Evolutionary conservation across 495 filamentous ascomycete genomes (phyloP).

Genomic region (Tetracladium setigerum): DNA sequence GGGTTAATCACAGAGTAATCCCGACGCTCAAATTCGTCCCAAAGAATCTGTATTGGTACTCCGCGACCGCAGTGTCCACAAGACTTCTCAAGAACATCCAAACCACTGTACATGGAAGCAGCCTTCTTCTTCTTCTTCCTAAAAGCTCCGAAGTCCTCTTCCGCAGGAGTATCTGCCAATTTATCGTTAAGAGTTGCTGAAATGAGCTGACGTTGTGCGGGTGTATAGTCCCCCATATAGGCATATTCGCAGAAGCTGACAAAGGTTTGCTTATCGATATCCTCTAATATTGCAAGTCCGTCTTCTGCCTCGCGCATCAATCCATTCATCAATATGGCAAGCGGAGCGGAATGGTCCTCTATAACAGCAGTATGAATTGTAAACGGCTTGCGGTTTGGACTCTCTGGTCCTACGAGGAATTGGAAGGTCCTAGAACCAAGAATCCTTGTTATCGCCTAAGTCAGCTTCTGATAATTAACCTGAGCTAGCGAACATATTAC

Average conservation of each 20-base stretch:
- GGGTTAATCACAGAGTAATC: slow-evolving; percentile 6
- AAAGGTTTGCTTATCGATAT: slow-evolving; percentile 41
- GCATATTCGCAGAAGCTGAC: slow-evolving; percentile 42
- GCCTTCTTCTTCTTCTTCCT: not conserved
- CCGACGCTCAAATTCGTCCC: slow-evolving; percentile 1
- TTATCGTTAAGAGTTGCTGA: slow-evolving; percentile 9
- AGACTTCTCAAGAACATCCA: no score
- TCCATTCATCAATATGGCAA: slow-evolving; percentile 41
- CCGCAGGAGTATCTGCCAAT: slow-evolving; percentile 4
- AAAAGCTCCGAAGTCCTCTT: not conserved
- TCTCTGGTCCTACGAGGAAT: slow-evolving; percentile 43
- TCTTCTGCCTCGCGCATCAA: slow-evolving; percentile 37
- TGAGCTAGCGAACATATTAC: no score
- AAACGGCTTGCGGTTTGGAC: slow-evolving; percentile 33
- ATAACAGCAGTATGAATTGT: slow-evolving; percentile 41
- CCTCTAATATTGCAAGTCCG: slow-evolving; percentile 34
- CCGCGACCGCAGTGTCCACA: no score
- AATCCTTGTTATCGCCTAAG: slow-evolving; percentile 31
- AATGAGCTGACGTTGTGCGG: slow-evolving; percentile 11
- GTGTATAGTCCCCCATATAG: slow-evolving; percentile 39
- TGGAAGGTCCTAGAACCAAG: slow-evolving; percentile 37
- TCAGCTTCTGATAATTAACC: no score
- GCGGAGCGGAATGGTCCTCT: slow-evolving; percentile 37
- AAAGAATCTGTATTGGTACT: not conserved
- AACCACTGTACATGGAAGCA: not conserved